Evolutionary conservation across 495 filamentous ascomycete species (phyloP), one percentile per base, ranked within the genome.

Genomic region (Penicillium pulvis): DNA sequence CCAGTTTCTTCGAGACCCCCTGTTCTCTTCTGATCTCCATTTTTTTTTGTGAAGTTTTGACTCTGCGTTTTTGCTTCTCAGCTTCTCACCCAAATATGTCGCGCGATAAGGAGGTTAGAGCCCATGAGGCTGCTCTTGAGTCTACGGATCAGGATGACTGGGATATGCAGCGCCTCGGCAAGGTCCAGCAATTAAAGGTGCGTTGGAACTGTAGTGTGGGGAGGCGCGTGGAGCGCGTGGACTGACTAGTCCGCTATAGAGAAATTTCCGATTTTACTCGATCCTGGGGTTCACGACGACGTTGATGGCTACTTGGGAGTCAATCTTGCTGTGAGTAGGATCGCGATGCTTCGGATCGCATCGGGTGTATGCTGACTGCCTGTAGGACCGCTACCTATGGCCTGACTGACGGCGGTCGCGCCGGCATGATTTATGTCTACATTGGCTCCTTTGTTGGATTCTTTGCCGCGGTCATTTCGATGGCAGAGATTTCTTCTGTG

Each of bases 401-500:
- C 12, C 49, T 81, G 10, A 64, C 60, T 26, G 76, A 81, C 60
- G 78, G 80, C 10, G 80, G 81, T 12, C 71, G 71, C 28, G 77
- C 73, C 17, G 79, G 77, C 11, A 70, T 79, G 49, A 68, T 83
- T 53, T 82, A 79, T 76, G 71, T 72, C 8, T 81, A 77, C 53
- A 70, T 81, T 31, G 69, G 58, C 0, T 76, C 72, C 0, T 73
- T 75, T 23, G 64, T 72, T 3, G 77, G 77, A 49, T 79, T 77
- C 17, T 65, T 74, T 30, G 71, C 71, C 7, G 67, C 77, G 39
- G 71, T 80, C 4, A 67, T 73, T 7, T 75, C 72, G 28, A 69
- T 83, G 62, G 73, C 76, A 0, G 79, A 81, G 55, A 77, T 81
- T 65, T 74, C 73, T 7, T 78, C 71, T 3, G 79, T 82, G 78